Base-by-base conservation (phyloP, 257 asterid species). In the Lithospermum erythrorhizon region DNA sequence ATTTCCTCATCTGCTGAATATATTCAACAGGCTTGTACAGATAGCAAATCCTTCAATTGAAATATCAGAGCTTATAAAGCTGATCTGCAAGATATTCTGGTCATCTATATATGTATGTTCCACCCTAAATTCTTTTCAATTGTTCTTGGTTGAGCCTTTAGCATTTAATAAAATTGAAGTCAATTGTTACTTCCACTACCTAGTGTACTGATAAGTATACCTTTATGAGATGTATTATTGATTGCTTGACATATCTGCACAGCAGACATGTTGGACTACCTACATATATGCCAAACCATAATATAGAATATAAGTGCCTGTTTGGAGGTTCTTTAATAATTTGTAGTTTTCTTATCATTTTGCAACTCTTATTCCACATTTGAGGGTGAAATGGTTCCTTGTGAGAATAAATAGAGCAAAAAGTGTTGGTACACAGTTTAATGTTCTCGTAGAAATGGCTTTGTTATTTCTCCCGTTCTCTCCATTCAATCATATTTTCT, bases 71-170 rank as follows among this genome's bases (percentile, higher is more conserved):
- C 72, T 93, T 81, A 87, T 93, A 81, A 93, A 89, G 87, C 93
- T 93, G 57, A 83, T 93, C 66, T 93, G 99, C 88, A 93, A 93
- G 80, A 85, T 85, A 70, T 93, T 93, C 69, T 89, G 99, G 99
- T 93, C 99, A 58, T 93, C 87, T 62, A 93, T 93, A 63, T 93
- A 93, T 61, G 99, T 93, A 82, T 22, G 99, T 73, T 25, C 20
- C 23, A 8, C 21, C 20, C 14, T 37, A 10, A 53, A 24, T 18
- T n/a, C 5, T 52, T 41, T 41, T 13, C 18, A 41, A 41, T 0
- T 13, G 2, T 41, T 41, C 18, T 11, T 41, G 49, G 49, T 41
- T 41, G 45, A 35, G 14, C 13, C 14, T 35, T 35, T 8, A 35
- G 18, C 18, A 13, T 0, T 41, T 1, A 41, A 41, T 41, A 14